Evolutionary conservation across 1,139 yeast species (phyloP), one percentile per base, ranked within the genome.

Genomic region (Suhomyces choctaworum): DNA sequence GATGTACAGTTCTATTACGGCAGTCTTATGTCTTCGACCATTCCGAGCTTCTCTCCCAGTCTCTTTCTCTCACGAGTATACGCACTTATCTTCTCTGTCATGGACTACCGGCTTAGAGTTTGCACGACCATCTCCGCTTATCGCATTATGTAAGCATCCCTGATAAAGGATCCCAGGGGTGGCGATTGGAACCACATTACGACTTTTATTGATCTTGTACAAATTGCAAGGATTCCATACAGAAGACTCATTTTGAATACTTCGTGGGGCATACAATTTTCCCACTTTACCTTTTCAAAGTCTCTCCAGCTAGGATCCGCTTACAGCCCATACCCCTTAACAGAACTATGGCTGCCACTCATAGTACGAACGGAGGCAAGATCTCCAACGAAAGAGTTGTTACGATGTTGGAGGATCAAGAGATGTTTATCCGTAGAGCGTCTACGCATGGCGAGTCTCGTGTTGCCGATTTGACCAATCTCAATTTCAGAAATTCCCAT

Each of bases 401-500:
- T 4, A 36, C 40, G 7, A 38, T 57, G 25, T 29, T 31, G 4
- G 44, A 48, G 19, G 53, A 49, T 9, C 44, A 54, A 14, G 45
- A 40, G 25, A 34, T 46, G 6, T 36, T 39, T 23, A 40, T 62
- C 22, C 46, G 55, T 22, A 50, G 71, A 28, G 66, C 69, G 10
- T 64, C 70, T 2, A 33, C 41, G 10, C 55, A 48, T 25, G 64
- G 59, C 38, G 39, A 47, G 4, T 41, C 43, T 24, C 45, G 71
- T 24, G 33, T 37, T 26, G 56, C 65, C n/a, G 47, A 42, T 25
- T 34, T 47, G 17, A 48, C 56, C 31, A 66, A 64, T 46, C 51
- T 66, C 36, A 49, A 44, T 44, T 59, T 66, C 43, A 45, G 46
- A 25, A 62, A 63, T 37, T 49, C 61, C 26, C 70, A 65, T 44